Conservation (phyloP, 2,329 filamentous ascomycete genomes). For the Colletotrichum shisoi region DNA sequence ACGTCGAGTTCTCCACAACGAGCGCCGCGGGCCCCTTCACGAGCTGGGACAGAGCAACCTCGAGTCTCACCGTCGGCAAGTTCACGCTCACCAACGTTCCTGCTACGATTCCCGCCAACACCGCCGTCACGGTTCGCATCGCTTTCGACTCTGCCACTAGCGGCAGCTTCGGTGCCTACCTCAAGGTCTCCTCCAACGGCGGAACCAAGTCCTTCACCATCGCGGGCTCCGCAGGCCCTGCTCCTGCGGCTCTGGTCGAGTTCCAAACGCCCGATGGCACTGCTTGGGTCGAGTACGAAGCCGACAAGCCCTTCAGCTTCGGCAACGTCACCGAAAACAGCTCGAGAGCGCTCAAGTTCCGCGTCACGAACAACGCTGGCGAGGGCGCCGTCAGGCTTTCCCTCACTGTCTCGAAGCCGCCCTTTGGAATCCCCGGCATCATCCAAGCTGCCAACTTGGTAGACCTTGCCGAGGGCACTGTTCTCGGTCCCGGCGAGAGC, state of each 20-base stretch:
- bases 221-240: conserved; percentile 58
- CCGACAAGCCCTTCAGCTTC: conserved; percentile 59
- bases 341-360: conserved; percentile 57
- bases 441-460: conserved; percentile 63
- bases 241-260: conserved; percentile 60
- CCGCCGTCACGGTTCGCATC: conserved; percentile 52
- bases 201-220: conserved; percentile 59
- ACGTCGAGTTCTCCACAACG: conserved; percentile 55
- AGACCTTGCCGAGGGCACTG: conserved; percentile 65
- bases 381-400: conserved; percentile 57
- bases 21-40: conserved; percentile 57
- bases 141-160: conserved; percentile 56
- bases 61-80: conserved; percentile 53
- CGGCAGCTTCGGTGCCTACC: conserved; percentile 60
- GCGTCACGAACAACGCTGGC: conserved; percentile 61
- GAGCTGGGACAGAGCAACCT: conserved; percentile 48
- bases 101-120: conserved; percentile 52
- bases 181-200: conserved; percentile 58
- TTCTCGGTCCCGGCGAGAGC: conserved; percentile 58
- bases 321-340: conserved; percentile 64
- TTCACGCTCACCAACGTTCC: conserved; percentile 61
- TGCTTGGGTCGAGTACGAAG: conserved; percentile 59
- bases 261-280: conserved; percentile 62
- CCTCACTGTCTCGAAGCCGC: conserved; percentile 68
- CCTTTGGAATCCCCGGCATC: conserved; percentile 63